Conservation (phyloP, 2,329 filamentous ascomycete species). For the Xylariaceae sp. region DNA sequence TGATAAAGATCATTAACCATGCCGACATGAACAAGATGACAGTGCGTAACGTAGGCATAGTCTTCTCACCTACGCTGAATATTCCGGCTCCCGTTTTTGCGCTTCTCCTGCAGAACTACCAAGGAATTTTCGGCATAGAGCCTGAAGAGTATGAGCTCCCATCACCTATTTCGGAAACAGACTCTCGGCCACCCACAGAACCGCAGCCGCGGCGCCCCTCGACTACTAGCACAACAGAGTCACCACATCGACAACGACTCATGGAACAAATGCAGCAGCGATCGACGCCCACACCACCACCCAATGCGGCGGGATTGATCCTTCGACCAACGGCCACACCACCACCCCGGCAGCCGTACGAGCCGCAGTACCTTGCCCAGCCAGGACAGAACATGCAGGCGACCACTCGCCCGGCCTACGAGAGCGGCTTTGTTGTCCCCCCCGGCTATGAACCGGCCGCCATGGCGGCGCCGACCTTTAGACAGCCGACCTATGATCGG, state of each 20-base stretch:
- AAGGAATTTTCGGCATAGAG: conserved; percentile 78
- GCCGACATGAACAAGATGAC: conserved; percentile 96
- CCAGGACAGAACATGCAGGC: conserved; percentile 39
- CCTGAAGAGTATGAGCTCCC: conserved; percentile 68
- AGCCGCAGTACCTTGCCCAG: conserved; percentile 50
- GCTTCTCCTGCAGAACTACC: conserved; percentile 89
- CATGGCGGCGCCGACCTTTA: conserved; percentile 15
- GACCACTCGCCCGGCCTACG: conserved; percentile 52
- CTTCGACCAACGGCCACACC: conserved; percentile 51
- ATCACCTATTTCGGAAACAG: conserved; percentile 48
- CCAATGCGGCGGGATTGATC: conserved; percentile 26
- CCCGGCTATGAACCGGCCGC: conserved; percentile 44
- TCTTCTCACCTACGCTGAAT: conserved; percentile 96
- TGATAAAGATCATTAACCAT: conserved; percentile 92
- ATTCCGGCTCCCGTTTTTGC: conserved; percentile 95
- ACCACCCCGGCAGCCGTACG: conserved; percentile 50
- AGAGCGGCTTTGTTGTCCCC: conserved; percentile 47
- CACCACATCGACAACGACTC: conserved; percentile 58
- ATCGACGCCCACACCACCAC: conserved; percentile 59
- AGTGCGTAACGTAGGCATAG: conserved; percentile 94
- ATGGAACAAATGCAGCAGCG: conserved; percentile 49
- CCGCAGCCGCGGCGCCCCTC: conserved; percentile 53
- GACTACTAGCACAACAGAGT: conserved; percentile 56
- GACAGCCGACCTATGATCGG: conserved; percentile 47
- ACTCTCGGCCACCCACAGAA: conserved; percentile 39